Base-by-base conservation (phyloP, 1,284 basidiomycete species). In the Agroathelia rolfsii region DNA sequence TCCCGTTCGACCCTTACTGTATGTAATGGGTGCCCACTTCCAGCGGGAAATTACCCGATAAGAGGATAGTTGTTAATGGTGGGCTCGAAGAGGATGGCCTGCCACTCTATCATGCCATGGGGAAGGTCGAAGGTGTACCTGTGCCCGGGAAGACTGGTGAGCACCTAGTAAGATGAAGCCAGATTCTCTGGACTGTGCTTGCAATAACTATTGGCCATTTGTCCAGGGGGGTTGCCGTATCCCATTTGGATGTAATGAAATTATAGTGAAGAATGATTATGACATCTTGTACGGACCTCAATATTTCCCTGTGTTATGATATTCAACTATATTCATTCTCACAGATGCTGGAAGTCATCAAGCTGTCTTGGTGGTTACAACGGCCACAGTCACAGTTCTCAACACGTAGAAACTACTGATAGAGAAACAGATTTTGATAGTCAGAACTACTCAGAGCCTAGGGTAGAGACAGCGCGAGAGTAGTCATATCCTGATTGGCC, bases 71-170 rank as follows among this genome's bases (percentile, higher is more conserved):
- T 0, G 53, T 77, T 24, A 65, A 70, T 41, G 74, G 74, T 2
- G 75, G 75, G 5, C 69, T 55, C 21, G 58, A 62, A 42, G 58
- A 62, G 29, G 46, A 48, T 30, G n/a, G n/a, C n/a, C n/a, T n/a
- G 3, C 62, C 61, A 41, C 48, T 78, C 19, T 78, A 74, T 42
- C 75, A 78, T 47, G 75, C 64, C 3, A 44, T 66, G 14, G 72
- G 54, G 3, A 39, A 42, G 3, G 53, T 82, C 17, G 51, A 65
- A 27, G 68, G 66, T 1, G 47, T 74, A 5, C 58, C 48, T 24
- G 71, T 85, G 19, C 82, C 81, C 4, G 82, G 82, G 6, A 85
- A 86, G 58, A 68, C 73, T 1, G 76, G 73, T 2, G 58, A 66
- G 37, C 82, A 85, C 53, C 56, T 85, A 23, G 80, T 81, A 42